Evolutionary conservation across 208 protist species (phyloP).

Genomic region (Sergeia podlipaevii): DNA sequence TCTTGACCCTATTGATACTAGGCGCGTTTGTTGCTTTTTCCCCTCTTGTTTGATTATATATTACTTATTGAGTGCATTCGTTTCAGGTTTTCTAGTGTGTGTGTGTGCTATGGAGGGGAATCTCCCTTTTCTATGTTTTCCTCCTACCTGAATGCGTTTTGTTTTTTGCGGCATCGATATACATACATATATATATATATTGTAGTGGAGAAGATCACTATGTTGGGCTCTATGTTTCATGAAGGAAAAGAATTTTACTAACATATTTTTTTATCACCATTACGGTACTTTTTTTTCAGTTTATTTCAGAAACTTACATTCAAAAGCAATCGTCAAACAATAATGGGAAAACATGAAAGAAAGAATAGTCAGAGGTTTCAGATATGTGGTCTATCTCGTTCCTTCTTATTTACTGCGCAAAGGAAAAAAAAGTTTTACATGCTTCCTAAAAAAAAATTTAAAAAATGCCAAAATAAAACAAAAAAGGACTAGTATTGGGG

Average conservation of each 20-base stretch:
- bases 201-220: no score
- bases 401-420: neutral
- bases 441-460: neutral
- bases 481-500: constrained; percentile 1
- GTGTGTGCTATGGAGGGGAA: no score
- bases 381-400: neutral
- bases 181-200: no score
- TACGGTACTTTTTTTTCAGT: constrained; percentile 24
- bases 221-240: no score
- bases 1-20: no score
- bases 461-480: constrained; percentile 9
- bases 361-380: neutral
- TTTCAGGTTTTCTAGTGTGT: no score
- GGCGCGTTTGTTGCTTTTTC: no score
- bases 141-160: no score
- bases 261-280: constrained; percentile 11
- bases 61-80: no score
- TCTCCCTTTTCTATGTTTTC: no score
- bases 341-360: neutral
- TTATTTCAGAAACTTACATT: constrained; percentile 3
- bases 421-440: neutral
- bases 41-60: no score
- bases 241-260: constrained; percentile 1
- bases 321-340: neutral
- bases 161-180: no score